phyloP scores from a whole-genome alignment of 768 basidiomycete genomes.

The Tephrocybe sp. region DNA sequence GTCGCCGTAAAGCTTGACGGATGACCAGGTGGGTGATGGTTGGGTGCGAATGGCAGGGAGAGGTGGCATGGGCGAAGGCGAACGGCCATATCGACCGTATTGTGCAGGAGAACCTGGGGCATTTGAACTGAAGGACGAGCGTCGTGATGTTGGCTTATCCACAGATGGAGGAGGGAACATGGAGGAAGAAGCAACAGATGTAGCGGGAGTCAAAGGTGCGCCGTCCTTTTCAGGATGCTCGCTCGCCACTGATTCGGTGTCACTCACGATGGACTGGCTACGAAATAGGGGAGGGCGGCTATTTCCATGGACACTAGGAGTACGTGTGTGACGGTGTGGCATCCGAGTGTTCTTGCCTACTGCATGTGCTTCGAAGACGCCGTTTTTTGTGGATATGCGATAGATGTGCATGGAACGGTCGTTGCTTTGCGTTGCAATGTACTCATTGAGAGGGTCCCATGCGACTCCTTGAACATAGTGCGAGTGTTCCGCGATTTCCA shows the following conservation, averaged over 20 bases:
- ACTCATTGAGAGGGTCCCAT: conserved; percentile 98
- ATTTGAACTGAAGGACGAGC: conserved; percentile 80
- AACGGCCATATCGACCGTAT: conserved; percentile 68
- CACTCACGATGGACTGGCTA: conserved; percentile 72
- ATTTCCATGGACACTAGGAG: conserved; percentile 54
- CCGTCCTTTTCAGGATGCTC: conserved; percentile 46
- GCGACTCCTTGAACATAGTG: conserved; percentile 99
- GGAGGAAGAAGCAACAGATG: conserved; percentile 66
- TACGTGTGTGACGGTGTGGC: conserved; percentile 65
- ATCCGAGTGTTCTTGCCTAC: conserved; percentile 86
- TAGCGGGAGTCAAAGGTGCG: conserved; percentile 59
- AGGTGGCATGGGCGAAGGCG: conserved; percentile 88
- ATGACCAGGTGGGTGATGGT: conserved; percentile 53
- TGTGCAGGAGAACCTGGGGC: conserved; percentile 74
- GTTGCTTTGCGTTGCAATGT: conserved; percentile 94
- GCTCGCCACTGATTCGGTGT: conserved; percentile 56
- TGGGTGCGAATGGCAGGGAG: conserved; percentile 86
- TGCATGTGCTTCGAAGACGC: conserved; percentile 86
- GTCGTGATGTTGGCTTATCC: conserved; percentile 51
- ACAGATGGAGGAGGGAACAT: conserved; percentile 70
- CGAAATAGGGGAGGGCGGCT: conserved; percentile 61
- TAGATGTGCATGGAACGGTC: conserved; percentile 97
- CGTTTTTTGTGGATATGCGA: conserved; percentile 73
- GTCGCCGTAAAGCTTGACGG: conserved; percentile 88
- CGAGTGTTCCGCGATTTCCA: conserved; percentile 89